Evolutionary conservation across 2,329 filamentous ascomycete species (phyloP).

Genomic region (Sporothrix globosa): DNA sequence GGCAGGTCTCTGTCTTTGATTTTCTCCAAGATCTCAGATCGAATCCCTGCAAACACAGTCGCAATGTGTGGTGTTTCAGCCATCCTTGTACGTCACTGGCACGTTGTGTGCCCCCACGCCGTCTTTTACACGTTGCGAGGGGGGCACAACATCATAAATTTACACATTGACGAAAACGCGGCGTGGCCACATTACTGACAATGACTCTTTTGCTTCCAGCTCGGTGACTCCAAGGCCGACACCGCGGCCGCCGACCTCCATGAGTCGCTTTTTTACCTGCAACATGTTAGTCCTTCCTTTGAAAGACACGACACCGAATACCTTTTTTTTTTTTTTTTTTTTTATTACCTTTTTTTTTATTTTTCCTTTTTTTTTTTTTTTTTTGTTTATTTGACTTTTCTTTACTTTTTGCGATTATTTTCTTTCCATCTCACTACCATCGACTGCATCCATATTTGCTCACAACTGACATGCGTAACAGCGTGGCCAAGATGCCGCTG

Average conservation of each 20-base stretch:
- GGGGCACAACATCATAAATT: not conserved
- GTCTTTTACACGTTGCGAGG: not conserved
- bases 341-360: not conserved
- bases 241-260: constrained; percentile 67
- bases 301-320: not conserved
- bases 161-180: not conserved
- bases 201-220: constrained; percentile 36
- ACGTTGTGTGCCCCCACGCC: not conserved
- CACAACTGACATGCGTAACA: constrained; percentile 18
- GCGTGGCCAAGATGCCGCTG: constrained; percentile 84
- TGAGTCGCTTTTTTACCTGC: constrained; percentile 71
- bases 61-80: constrained; percentile 35
- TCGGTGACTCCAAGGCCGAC: constrained; percentile 54
- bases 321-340: not conserved
- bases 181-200: not conserved
- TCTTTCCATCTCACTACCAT: too few relatives aligned
- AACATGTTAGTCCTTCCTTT: constrained; percentile 45
- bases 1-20: not conserved
- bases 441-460: not conserved
- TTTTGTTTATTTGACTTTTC: not conserved
- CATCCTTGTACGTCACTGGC: constrained; percentile 29
- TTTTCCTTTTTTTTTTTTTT: not conserved
- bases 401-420: not conserved
- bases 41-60: not conserved
- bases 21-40: not conserved